A percentile compares a stretch with the other conserved stretches of the same genome.
These are phyloP conservation scores for Tetrastigma voinierianum DNA, from an alignment of 164 flowering plant species.

Conservation along the genomic window DNA sequence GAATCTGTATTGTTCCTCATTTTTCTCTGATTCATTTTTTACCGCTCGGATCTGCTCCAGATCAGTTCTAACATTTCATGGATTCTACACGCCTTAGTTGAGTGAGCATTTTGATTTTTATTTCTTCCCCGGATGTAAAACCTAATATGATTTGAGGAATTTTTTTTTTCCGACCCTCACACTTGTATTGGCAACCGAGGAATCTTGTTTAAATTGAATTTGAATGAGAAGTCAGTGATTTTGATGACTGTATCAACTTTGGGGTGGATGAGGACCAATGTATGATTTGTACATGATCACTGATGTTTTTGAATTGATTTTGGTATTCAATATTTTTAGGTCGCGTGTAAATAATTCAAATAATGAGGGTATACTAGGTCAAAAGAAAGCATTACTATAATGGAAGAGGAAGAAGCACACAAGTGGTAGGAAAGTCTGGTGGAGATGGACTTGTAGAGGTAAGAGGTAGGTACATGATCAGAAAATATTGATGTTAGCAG, in stretches of 20 bases:
- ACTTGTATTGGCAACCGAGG: no score
- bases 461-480: slow-evolving; percentile 16
- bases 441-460: slow-evolving; percentile 26
- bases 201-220: no score
- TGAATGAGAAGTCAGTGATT: no score
- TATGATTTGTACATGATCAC: not conserved
- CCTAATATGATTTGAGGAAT: no score
- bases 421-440: slow-evolving; percentile 22
- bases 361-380: slow-evolving; percentile 25
- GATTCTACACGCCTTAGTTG: no score
- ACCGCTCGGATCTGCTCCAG: no score
- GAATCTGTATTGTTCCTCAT: no score
- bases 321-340: not conserved
- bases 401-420: slow-evolving; percentile 57
- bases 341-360: slow-evolving; percentile 3
- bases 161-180: no score
- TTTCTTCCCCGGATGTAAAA: no score
- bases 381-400: slow-evolving; percentile 17
- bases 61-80: no score
- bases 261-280: not conserved
- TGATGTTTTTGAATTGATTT: not conserved
- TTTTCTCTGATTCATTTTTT: no score
- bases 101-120: no score
- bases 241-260: not conserved
- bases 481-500: slow-evolving; percentile 8